phyloP scores from a whole-genome alignment of 345 rosid species.

The Anastatica hierochuntica region DNA sequence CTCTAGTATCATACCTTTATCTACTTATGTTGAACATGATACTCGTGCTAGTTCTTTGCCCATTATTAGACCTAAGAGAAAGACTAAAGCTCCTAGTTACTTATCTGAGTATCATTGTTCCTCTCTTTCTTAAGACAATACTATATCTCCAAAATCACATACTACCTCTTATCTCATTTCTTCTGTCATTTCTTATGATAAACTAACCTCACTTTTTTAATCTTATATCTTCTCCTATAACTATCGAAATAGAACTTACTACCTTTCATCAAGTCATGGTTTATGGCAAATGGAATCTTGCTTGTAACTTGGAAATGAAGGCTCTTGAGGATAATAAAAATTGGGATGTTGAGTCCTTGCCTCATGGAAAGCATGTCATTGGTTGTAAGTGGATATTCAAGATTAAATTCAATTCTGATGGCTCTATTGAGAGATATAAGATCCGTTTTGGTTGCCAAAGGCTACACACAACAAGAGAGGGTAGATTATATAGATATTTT shows the following conservation, averaged over 20 bases:
- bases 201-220: rapidly evolving
- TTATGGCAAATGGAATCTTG: not conserved
- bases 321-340: not conserved
- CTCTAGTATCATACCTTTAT: too few relatives aligned
- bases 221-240: not conserved
- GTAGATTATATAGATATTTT: too few relatives aligned
- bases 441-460: too few relatives aligned
- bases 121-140: not conserved
- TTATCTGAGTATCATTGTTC: not conserved
- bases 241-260: not conserved
- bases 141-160: too few relatives aligned
- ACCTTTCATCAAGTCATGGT: not conserved
- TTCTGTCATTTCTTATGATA: not conserved
- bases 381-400: too few relatives aligned
- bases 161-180: not conserved
- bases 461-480: too few relatives aligned
- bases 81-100: too few relatives aligned
- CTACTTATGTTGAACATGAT: too few relatives aligned
- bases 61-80: too few relatives aligned
- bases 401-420: too few relatives aligned
- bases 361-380: not conserved
- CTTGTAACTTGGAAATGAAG: not conserved
- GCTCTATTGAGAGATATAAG: too few relatives aligned
- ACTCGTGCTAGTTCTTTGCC: too few relatives aligned
- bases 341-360: not conserved